These are phyloP conservation scores for Auricularia heimuer DNA, from an alignment of 768 basidiomycete species.

Conservation along the genomic window DNA sequence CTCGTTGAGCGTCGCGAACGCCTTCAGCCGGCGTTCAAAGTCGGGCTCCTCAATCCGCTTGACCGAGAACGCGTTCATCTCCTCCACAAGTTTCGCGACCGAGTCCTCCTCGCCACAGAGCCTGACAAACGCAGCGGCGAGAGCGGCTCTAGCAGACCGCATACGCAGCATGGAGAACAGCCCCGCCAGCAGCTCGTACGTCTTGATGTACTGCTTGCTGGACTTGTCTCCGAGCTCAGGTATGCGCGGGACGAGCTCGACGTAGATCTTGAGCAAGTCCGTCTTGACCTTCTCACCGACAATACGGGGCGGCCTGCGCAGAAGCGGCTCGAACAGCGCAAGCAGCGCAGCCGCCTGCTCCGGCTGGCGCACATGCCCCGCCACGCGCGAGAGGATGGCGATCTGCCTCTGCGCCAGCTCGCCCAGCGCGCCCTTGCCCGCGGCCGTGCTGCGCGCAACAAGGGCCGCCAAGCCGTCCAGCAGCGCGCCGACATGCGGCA, in stretches of 20 bases:
- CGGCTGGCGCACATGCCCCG: slow-evolving; percentile 60
- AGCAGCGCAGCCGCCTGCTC: slow-evolving; percentile 66
- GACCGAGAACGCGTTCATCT: slow-evolving; percentile 77
- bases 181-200: slow-evolving; percentile 58
- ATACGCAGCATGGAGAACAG: slow-evolving; percentile 71
- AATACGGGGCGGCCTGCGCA: slow-evolving; percentile 64
- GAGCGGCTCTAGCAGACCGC: slow-evolving; percentile 56
- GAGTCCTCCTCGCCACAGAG: slow-evolving; percentile 22
- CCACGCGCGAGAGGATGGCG: slow-evolving; percentile 65
- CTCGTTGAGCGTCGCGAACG: slow-evolving; percentile 72
- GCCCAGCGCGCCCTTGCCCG: slow-evolving; percentile 24
- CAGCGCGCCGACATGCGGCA: slow-evolving; percentile 61
- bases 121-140: slow-evolving; percentile 54
- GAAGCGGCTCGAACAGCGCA: slow-evolving; percentile 62
- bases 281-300: slow-evolving; percentile 82
- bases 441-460: slow-evolving; percentile 50
- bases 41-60: slow-evolving; percentile 86
- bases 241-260: slow-evolving; percentile 55
- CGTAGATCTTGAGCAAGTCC: slow-evolving; percentile 65
- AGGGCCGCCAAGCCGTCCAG: slow-evolving; percentile 62
- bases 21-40: slow-evolving; percentile 73
- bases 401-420: slow-evolving; percentile 74
- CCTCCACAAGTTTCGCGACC: slow-evolving; percentile 47
- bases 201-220: slow-evolving; percentile 37
- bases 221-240: slow-evolving; percentile 42